Base-by-base conservation (phyloP, 441 rosid species). In the Populus hybrid region DNA sequence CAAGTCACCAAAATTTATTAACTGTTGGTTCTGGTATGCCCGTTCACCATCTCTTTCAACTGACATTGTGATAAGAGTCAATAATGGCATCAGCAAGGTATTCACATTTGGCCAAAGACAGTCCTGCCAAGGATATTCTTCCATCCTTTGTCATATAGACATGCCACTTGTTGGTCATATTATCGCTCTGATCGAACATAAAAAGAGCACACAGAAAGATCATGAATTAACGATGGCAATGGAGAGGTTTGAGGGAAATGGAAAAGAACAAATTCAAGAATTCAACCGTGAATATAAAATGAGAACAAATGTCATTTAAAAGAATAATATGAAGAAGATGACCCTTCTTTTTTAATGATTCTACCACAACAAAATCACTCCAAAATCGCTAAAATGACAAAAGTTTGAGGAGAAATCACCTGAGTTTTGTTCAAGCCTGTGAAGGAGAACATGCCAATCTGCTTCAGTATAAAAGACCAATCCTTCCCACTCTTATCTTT, bases 401-500 rank as follows among this genome's bases (percentile, higher is more conserved):
- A 70, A 42, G 24, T 26, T 23, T 5, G 20, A 70, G 53, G 46
- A 70, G 74, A 24, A 72, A 63, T 73, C 86, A 93, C 99, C 99
- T 92, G 98, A 79, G 93, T 74, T 86, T 89, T 92, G 90, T 83
- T 91, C 84, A 95, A 87, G 80, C 98, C 97, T 1, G 99, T 94
- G 86, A 92, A 95, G 11, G 97, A 94, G 91, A 95, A 94, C 99
- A 95, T 95, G 86, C 99, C 98, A 75, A 95, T 95, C 86, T 92
- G 99, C 83, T 87, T 91, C 8, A 95, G 86, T 73, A 95, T 88
- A 80, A 92, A 94, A 67, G 97, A 94, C 98, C 98, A 95, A 74
- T 94, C 99, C 71, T 95, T 94, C 24, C 97, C 92, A 28, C 94
- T 91, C 82, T 87, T 91, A 74, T 95, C 99, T 84, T 91, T 92